These are phyloP conservation scores for Urtica urens DNA, from an alignment of 306 rosid genomes.

Conservation along the genomic window DNA sequence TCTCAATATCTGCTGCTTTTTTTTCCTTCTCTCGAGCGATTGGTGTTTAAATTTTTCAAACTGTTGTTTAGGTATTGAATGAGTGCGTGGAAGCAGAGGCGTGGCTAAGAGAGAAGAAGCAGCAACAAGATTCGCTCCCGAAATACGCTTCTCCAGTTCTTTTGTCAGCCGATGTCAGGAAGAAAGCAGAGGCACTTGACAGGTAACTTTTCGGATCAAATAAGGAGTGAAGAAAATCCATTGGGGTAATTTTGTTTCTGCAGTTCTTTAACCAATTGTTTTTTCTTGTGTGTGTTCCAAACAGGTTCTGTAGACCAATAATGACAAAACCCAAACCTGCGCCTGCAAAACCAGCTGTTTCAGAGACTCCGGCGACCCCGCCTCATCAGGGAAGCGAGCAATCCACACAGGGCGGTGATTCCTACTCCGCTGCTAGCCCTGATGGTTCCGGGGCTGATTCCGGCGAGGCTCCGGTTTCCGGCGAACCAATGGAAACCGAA, in stretches of 20 bases:
- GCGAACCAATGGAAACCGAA: constrained; percentile 78
- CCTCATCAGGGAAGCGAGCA: constrained; percentile 34
- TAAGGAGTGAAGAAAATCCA: too few species aligned
- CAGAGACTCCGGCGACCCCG: constrained; percentile 46
- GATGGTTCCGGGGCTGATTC: constrained; percentile 25
- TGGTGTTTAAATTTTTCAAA: not conserved
- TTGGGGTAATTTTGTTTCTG: not conserved
- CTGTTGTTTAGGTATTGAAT: constrained; percentile 42
- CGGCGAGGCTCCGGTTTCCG: constrained; percentile 33
- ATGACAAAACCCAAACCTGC: constrained; percentile 82
- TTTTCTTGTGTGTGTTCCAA: not conserved
- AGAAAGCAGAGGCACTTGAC: constrained; percentile 76
- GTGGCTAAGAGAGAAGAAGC: constrained; percentile 75
- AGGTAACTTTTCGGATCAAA: constrained; percentile 41
- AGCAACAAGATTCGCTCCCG: constrained; percentile 66
- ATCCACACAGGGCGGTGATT: constrained; percentile 34
- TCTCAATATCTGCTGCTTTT: not conserved
- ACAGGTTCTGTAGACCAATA: constrained; percentile 71
- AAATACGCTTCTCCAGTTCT: constrained; percentile 69
- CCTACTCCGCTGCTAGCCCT: constrained; percentile 12
- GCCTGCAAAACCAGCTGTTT: constrained; percentile 47
- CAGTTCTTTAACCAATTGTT: not conserved
- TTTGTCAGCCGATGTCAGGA: constrained; percentile 58
- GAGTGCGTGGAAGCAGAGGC: constrained; percentile 86
- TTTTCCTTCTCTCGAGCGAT: not conserved